Conservation (phyloP, 2,329 filamentous ascomycete species). For the Davidsoniella australis region DNA sequence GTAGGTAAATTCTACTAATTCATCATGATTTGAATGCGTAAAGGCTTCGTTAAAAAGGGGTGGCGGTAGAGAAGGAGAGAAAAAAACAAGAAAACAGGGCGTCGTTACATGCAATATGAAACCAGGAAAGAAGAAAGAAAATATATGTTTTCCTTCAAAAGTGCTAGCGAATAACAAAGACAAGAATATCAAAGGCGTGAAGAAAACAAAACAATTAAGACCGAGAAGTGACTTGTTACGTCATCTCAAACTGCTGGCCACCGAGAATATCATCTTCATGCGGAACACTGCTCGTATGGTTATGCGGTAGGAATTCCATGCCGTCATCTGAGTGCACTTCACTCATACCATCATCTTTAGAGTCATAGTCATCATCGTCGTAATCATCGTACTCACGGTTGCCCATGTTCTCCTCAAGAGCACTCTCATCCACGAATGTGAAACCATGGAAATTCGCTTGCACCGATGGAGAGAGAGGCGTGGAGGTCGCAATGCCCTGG, state of each 20-base stretch:
- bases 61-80: background rate
- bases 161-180: background rate
- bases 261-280: conserved; percentile 49
- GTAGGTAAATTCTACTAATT: background rate
- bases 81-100: background rate
- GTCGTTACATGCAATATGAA: too few relatives aligned
- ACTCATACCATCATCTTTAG: conserved; percentile 24
- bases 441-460: conserved; percentile 98
- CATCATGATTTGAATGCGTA: background rate
- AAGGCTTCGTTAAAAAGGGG: conserved; percentile 2
- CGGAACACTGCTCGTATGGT: conserved; percentile 50
- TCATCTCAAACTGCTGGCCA: conserved; percentile 39
- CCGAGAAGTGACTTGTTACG: background rate
- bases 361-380: conserved; percentile 28
- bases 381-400: conserved; percentile 29
- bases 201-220: background rate
- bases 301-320: conserved; percentile 38
- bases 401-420: conserved; percentile 71
- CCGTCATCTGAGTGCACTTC: conserved; percentile 30
- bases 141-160: background rate
- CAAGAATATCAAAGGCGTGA: background rate
- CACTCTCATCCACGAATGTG: conserved; percentile 96
- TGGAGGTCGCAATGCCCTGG: conserved; percentile 72
- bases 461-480: conserved; percentile 82
- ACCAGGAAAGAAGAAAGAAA: background rate